A percentile compares a stretch with the other conserved stretches of the same genome.
phyloP scores from a whole-genome alignment of 2,329 filamentous ascomycete species.

The Metarhizium sp. region DNA sequence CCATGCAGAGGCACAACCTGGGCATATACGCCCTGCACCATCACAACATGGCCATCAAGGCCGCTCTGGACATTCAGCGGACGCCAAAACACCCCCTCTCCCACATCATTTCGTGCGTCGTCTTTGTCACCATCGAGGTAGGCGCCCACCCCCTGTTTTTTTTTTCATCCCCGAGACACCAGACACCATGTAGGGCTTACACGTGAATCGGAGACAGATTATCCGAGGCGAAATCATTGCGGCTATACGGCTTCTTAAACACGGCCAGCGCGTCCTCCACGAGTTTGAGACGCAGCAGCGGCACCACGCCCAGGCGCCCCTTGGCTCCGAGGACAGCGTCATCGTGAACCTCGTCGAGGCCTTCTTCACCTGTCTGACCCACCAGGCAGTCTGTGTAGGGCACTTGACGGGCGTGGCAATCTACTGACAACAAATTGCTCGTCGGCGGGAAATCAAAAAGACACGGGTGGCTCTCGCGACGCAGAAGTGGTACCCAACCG shows the following conservation, averaged over 20 bases:
- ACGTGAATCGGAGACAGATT: neutral
- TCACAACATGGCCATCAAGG: constrained; percentile 1
- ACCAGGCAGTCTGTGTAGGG: too few species aligned
- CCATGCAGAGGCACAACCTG: neutral
- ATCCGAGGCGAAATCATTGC: neutral
- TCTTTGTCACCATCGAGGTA: constrained; percentile 2
- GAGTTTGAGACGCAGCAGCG: too few species aligned
- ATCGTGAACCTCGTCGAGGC: too few species aligned
- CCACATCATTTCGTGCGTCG: neutral
- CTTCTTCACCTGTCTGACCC: too few species aligned
- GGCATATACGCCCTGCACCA: neutral
- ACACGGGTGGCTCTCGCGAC: too few species aligned
- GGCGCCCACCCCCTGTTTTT: neutral
- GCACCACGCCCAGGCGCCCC: too few species aligned
- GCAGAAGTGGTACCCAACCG: too few species aligned
- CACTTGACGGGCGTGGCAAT: too few species aligned
- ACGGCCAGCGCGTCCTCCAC: neutral
- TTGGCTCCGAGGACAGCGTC: too few species aligned
- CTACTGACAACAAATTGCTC: too few species aligned
- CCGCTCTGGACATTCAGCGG: neutral
- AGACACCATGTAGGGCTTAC: neutral
- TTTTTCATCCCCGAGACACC: neutral
- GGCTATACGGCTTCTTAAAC: neutral
- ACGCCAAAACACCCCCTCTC: constrained; percentile 1
- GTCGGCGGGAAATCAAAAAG: too few species aligned